Conservation (phyloP, 2,329 filamentous ascomycete species). For the Aspergillus candidus region DNA sequence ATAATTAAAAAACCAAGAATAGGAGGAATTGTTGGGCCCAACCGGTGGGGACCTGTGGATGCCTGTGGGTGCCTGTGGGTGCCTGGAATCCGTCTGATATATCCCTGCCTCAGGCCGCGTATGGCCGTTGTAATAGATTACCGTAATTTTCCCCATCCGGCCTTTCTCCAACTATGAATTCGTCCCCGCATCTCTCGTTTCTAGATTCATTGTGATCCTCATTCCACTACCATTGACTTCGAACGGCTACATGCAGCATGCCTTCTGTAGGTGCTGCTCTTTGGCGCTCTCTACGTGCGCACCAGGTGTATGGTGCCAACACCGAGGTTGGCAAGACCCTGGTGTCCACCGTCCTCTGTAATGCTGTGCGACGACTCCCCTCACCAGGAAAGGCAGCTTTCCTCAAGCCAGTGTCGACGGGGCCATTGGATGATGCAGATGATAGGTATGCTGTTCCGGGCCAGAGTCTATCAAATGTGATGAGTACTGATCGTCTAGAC, state of each 20-base stretch:
- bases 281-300: conserved; percentile 61
- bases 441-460: conserved; percentile 47
- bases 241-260: conserved; percentile 21
- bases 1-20: too few relatives aligned
- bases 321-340: conserved; percentile 83
- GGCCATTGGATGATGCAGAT: conserved; percentile 63
- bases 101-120: too few relatives aligned
- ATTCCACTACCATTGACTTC: too few relatives aligned
- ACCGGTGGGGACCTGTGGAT: too few relatives aligned
- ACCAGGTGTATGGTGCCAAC: conserved; percentile 78
- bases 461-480: neutral
- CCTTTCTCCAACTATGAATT: too few relatives aligned
- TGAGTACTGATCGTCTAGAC: conserved; percentile 32
- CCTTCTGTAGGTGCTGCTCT: conserved; percentile 54
- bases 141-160: too few relatives aligned
- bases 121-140: too few relatives aligned
- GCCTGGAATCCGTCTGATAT: too few relatives aligned
- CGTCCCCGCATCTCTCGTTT: too few relatives aligned
- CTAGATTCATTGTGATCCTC: too few relatives aligned
- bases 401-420: conserved; percentile 78
- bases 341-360: conserved; percentile 65
- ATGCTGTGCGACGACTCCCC: conserved; percentile 47
- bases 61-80: too few relatives aligned
- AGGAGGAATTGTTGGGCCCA: too few relatives aligned
- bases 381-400: conserved; percentile 52